Conservation (phyloP, 495 filamentous ascomycete species). For the Penicillium maclennaniae region DNA sequence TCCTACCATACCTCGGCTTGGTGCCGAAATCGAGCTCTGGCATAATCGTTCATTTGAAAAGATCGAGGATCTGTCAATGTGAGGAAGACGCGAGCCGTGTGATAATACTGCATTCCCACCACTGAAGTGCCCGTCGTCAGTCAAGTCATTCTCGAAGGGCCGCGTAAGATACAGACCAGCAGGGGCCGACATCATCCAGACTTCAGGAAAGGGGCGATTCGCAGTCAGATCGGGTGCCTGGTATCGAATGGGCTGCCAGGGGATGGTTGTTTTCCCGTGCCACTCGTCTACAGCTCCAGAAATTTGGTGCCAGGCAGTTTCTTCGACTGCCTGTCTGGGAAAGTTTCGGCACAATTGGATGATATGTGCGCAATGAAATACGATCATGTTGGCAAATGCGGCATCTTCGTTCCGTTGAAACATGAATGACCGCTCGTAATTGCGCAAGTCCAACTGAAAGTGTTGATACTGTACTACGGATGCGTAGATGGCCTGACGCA, state of each 20-base stretch:
- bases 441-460: conserved; percentile 32
- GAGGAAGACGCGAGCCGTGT: conserved; percentile 33
- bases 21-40: conserved; percentile 26
- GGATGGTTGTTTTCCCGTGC: conserved; percentile 26
- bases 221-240: conserved; percentile 22
- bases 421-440: conserved; percentile 34
- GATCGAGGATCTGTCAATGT: conserved; percentile 25
- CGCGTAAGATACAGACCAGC: conserved; percentile 21
- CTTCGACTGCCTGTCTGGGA: conserved; percentile 19
- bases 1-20: conserved; percentile 23
- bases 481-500: conserved; percentile 41
- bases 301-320: conserved; percentile 21
- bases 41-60: conserved; percentile 24
- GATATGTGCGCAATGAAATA: conserved; percentile 37
- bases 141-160: background rate
- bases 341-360: conserved; percentile 28
- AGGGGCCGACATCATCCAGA: conserved; percentile 40
- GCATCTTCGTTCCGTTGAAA: conserved; percentile 35
- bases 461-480: conserved; percentile 36
- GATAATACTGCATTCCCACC: conserved; percentile 39
- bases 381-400: conserved; percentile 31
- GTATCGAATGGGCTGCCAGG: conserved; percentile 38
- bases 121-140: conserved; percentile 15
- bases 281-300: conserved; percentile 29
- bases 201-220: conserved; percentile 34